Conservation (phyloP, 73 alveolate genomes). For the Paramecium primaurelia region DNA sequence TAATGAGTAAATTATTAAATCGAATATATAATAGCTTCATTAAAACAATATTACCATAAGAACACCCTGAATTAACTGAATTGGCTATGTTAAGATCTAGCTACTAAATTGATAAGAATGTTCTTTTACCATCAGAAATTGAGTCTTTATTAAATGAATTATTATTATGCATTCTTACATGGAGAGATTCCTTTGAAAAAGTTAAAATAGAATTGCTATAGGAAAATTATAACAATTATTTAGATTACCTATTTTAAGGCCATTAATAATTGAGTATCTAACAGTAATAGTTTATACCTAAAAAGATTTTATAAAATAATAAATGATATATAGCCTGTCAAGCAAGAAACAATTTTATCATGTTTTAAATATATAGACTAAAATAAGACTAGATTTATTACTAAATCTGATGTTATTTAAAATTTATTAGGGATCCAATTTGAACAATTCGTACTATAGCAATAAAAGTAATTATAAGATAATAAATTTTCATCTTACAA, state of each 20-base stretch:
- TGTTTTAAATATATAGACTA: background rate
- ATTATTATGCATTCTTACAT: background rate
- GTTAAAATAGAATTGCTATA: background rate
- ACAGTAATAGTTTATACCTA: background rate
- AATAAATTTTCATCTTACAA: background rate
- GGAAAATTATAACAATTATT: background rate
- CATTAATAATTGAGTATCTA: background rate
- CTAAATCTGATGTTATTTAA: background rate
- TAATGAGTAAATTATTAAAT: background rate
- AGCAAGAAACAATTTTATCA: background rate
- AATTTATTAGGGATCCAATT: background rate
- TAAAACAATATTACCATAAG: background rate
- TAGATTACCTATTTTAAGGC: background rate
- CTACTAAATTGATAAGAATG: background rate
- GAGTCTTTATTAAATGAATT: background rate
- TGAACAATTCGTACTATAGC: background rate
- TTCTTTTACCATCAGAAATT: background rate
- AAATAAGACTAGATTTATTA: background rate
- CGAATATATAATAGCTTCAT: background rate
- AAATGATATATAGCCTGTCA: background rate
- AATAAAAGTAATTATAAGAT: background rate
- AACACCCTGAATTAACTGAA: conserved; percentile 1
- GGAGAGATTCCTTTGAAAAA: conserved; percentile 1
- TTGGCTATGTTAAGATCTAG: background rate
- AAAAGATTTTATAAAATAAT: background rate